Evolutionary conservation across 768 basidiomycete genomes (phyloP).

Genomic region (Hericium coralloides): DNA sequence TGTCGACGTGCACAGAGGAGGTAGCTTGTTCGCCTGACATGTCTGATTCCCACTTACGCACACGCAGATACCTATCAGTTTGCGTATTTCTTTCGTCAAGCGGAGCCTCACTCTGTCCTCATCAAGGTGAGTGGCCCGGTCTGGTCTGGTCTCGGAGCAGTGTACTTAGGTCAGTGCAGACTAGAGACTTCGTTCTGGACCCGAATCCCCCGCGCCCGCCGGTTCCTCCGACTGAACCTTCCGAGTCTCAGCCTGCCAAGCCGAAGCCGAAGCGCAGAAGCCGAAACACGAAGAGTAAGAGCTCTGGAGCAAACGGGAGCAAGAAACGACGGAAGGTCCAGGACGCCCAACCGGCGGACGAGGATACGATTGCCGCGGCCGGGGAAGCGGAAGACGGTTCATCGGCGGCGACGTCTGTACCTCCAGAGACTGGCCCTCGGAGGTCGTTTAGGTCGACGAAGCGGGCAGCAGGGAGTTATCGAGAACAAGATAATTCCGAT

Average conservation of each 20-base stretch:
- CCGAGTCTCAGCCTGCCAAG: slow-evolving; percentile 11
- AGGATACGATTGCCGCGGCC: too few relatives aligned
- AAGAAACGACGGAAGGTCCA: too few relatives aligned
- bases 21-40: slow-evolving; percentile 29
- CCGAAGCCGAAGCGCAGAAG: not conserved
- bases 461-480: slow-evolving; percentile 17
- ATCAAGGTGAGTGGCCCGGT: slow-evolving; percentile 48
- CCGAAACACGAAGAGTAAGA: too few relatives aligned
- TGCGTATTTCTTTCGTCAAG: slow-evolving; percentile 81
- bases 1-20: slow-evolving; percentile 80
- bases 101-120: slow-evolving; percentile 72
- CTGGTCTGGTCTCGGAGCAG: not conserved
- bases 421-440: too few relatives aligned
- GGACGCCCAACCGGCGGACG: too few relatives aligned
- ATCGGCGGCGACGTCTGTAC: too few relatives aligned
- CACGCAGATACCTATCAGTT: slow-evolving; percentile 76
- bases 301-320: too few relatives aligned
- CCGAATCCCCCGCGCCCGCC: slow-evolving; percentile 16
- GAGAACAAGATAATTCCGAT: slow-evolving; percentile 13
- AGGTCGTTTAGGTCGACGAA: slow-evolving; percentile 25
- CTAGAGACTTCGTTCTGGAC: slow-evolving; percentile 29
- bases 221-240: slow-evolving; percentile 3
- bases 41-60: not conserved
- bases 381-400: too few relatives aligned
- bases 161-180: slow-evolving; percentile 19